Evolutionary conservation across 176 grass and related monocot genomes (phyloP).

Genomic region (Oryza glumipatula): DNA sequence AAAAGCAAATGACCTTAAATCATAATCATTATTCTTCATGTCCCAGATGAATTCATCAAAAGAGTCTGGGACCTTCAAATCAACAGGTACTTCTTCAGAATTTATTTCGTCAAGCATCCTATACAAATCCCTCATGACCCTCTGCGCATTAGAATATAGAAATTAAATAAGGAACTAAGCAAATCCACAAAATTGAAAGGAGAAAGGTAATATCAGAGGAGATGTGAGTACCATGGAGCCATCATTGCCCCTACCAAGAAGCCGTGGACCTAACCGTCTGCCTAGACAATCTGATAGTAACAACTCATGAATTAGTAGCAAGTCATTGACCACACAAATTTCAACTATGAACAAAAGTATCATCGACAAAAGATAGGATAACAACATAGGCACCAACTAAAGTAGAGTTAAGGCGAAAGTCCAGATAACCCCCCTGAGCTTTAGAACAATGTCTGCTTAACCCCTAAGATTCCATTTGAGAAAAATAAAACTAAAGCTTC

Average conservation of each 20-base stretch:
- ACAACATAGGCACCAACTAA: not conserved
- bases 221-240: slow-evolving; percentile 71
- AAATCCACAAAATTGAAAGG: not conserved
- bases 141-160: slow-evolving; percentile 53
- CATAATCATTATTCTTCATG: slow-evolving; percentile 83
- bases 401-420: not conserved
- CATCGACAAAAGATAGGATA: not conserved
- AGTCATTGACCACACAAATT: not conserved
- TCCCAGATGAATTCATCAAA: slow-evolving; percentile 91
- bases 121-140: slow-evolving; percentile 86
- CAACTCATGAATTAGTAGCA: slow-evolving; percentile 39
- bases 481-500: not conserved
- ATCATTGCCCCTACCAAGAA: slow-evolving; percentile 80
- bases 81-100: slow-evolving; percentile 65
- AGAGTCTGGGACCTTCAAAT: slow-evolving; percentile 75
- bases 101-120: slow-evolving; percentile 76
- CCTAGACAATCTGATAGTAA: slow-evolving; percentile 88
- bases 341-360: slow-evolving; percentile 8
- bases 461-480: not conserved
- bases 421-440: not conserved
- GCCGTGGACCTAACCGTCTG: slow-evolving; percentile 76
- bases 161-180: slow-evolving; percentile 34
- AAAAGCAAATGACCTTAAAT: slow-evolving; percentile 84
- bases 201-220: slow-evolving; percentile 5
- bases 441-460: not conserved